These are phyloP conservation scores for Gentiana straminea DNA, from an alignment of 257 asterid species.

Conservation along the genomic window DNA sequence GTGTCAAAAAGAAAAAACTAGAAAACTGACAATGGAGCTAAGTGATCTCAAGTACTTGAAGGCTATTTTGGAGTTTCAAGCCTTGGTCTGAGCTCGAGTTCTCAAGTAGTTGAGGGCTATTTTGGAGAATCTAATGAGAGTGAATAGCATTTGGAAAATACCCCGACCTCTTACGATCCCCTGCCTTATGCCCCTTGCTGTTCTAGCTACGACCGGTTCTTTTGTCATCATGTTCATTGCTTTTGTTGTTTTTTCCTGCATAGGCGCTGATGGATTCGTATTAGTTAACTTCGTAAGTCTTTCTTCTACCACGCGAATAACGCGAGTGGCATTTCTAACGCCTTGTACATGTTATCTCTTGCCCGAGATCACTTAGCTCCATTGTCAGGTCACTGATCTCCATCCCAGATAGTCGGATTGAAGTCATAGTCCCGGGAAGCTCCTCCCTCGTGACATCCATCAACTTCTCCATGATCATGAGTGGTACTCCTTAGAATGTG, in stretches of 20 bases:
- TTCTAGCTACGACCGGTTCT: conserved; percentile 55
- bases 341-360: conserved; percentile 54
- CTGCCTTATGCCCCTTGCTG: conserved; percentile 46
- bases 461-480: conserved; percentile 71
- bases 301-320: conserved; percentile 72
- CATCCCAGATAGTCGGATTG: conserved; percentile 91
- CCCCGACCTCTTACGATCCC: conserved; percentile 66
- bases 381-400: conserved; percentile 82
- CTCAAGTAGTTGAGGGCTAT: conserved; percentile 32
- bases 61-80: conserved; percentile 9
- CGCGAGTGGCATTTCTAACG: conserved; percentile 71
- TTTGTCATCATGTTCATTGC: conserved; percentile 18
- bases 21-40: too few species aligned
- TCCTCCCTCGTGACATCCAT: conserved; percentile 82
- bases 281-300: conserved; percentile 52
- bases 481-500: too few species aligned
- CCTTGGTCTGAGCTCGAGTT: conserved; percentile 49
- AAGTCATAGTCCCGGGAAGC: conserved; percentile 93
- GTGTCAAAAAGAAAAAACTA: too few species aligned
- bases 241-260: conserved; percentile 52
- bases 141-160: conserved; percentile 43
- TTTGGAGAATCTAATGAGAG: conserved; percentile 40
- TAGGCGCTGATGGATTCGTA: conserved; percentile 38
- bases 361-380: conserved; percentile 95
- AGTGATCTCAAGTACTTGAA: too few species aligned